phyloP scores from a whole-genome alignment of 768 basidiomycete species.

The Pulveroboletus frians region DNA sequence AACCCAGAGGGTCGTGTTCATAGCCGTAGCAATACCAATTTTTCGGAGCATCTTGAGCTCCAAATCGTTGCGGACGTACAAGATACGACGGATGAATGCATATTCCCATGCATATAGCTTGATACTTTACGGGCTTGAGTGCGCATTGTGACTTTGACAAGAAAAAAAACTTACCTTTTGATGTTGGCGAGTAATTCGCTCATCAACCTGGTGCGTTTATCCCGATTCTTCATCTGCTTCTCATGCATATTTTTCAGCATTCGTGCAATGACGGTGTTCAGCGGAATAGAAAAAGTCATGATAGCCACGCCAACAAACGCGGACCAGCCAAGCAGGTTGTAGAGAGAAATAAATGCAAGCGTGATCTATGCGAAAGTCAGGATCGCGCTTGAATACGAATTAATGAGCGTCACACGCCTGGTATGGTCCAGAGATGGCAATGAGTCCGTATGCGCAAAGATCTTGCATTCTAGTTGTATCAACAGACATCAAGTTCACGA shows the following conservation, averaged over 20 bases:
- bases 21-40: conserved; percentile 71
- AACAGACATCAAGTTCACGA: conserved; percentile 91
- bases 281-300: conserved; percentile 77
- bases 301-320: conserved; percentile 86
- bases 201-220: conserved; percentile 81
- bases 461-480: conserved; percentile 78
- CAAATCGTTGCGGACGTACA: conserved; percentile 74
- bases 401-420: conserved; percentile 45
- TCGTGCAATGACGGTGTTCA: conserved; percentile 69
- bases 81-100: conserved; percentile 74
- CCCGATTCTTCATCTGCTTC: conserved; percentile 90
- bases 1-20: conserved; percentile 60
- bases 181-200: conserved; percentile 92
- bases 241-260: conserved; percentile 73
- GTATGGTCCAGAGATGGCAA: conserved; percentile 79
- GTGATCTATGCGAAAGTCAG: conserved; percentile 48
- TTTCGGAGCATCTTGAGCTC: conserved; percentile 78
- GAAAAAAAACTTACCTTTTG: conserved; percentile 47
- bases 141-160: not conserved
- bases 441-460: conserved; percentile 77
- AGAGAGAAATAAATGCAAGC: conserved; percentile 86
- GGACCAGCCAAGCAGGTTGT: conserved; percentile 86
- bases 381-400: not conserved
- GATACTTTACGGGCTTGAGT: conserved; percentile 46
- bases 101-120: conserved; percentile 95